Base-by-base conservation (phyloP, 1,284 basidiomycete species). In the Heterobasidion annosum region DNA sequence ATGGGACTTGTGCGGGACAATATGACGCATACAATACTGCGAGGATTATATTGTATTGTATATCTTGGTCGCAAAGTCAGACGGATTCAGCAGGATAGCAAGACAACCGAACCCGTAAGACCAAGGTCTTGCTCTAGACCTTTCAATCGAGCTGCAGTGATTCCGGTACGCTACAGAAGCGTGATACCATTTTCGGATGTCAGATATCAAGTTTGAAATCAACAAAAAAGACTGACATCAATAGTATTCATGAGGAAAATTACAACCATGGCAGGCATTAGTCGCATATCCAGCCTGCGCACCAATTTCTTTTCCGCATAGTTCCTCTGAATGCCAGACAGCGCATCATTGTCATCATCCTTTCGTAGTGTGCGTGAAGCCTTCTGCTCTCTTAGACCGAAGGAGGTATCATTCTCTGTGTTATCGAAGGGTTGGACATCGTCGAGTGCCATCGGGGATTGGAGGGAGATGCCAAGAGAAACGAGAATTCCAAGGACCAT, bases 171-270 rank as follows among this genome's bases (percentile, higher is more conserved):
- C 82, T 86, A 4, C 25, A 25, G 25, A 5, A 47, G 25, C n/a
- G 48, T 12, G 32, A 34, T 15, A 50, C 8, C 13, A 25, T 33
- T 16, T 18, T 19, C n/a, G 25, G 13, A 15, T 8, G 46, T 19
- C 12, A 32, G 18, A 16, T 16, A 52, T 40, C 37, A 3, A 49
- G n/a, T 37, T 48, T 25, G 25, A 42, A 51, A 54, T 34, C 10
- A 48, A 45, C 18, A 7, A 25, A 25, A n/a, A 46, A 7, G n/a
- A 68, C 76, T 54, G 56, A 84, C 83, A 61, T 85, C 82, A 51
- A 85, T 83, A 59, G 82, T 85, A 60, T 86, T 86, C 79, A 85
- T 78, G 54, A 86, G 73, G 60, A 74, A 85, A 54, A 86, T 81
- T 34, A 82, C 46, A 47, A 81, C 73, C 53, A 86, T 78, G 0